A percentile compares a stretch with the other conserved stretches of the same genome.
phyloP scores from a whole-genome alignment of 257 asterid species.

The Cynanchum wilfordii region DNA sequence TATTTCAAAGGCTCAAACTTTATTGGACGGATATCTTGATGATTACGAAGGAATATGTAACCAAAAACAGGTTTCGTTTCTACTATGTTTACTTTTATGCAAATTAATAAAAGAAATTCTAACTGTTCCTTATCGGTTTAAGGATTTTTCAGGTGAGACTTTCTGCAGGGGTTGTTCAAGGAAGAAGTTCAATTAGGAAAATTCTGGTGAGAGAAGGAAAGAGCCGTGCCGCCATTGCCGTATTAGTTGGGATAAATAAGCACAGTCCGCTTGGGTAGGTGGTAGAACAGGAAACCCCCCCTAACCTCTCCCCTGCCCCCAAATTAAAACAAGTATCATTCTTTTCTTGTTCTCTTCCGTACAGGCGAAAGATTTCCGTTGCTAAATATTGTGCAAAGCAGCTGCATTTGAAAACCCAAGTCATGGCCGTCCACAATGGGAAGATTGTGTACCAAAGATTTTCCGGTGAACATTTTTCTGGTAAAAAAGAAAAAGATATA shows the following conservation, averaged over 20 bases:
- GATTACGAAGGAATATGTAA: conserved; percentile 66
- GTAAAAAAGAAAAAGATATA: conserved; percentile 18
- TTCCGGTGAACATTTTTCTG: conserved; percentile 36
- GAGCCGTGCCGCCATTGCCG: conserved; percentile 49
- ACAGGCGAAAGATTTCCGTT: conserved; percentile 66
- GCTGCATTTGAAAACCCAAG: conserved; percentile 57
- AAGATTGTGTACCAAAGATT: conserved; percentile 58
- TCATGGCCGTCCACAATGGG: conserved; percentile 72
- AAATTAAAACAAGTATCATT: not conserved
- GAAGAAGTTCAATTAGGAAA: conserved; percentile 68
- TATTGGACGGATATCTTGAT: conserved; percentile 61
- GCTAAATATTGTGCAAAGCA: conserved; percentile 79
- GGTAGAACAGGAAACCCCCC: conserved; percentile 14
- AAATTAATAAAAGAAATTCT: not conserved
- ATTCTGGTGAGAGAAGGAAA: conserved; percentile 70
- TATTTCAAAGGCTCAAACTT: conserved; percentile 35
- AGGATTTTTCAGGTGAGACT: conserved; percentile 56
- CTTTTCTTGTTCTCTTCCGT: not conserved
- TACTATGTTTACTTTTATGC: not conserved
- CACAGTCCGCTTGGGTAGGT: conserved; percentile 57
- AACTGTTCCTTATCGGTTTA: conserved; percentile 6
- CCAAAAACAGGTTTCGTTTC: conserved; percentile 57
- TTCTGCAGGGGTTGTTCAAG: conserved; percentile 47
- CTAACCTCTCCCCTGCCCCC: too few relatives aligned
- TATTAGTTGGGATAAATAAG: conserved; percentile 68